A percentile compares a stretch with the other conserved stretches of the same genome.
Evolutionary conservation across 2,329 filamentous ascomycete species (phyloP).

Genomic region (Sclerotinia sclerotiorum): DNA sequence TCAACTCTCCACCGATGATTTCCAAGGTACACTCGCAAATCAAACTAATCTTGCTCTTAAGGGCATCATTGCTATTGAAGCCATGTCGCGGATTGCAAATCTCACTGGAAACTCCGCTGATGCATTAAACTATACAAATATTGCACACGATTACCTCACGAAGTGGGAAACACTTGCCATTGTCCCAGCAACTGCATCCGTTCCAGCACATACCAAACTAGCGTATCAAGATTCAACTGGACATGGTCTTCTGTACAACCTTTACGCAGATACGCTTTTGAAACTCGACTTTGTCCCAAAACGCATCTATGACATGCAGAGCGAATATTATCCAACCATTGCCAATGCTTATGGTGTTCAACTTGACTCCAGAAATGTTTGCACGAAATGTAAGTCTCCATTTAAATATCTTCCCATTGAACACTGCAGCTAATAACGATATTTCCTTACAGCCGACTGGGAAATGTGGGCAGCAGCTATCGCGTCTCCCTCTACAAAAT

Average conservation of each 20-base stretch:
- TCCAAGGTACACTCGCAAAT: conserved; percentile 74
- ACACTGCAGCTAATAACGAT: not conserved
- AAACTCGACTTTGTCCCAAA: conserved; percentile 75
- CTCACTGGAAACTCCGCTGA: conserved; percentile 60
- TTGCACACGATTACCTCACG: conserved; percentile 68
- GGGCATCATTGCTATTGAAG: conserved; percentile 79
- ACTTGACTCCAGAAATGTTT: conserved; percentile 76
- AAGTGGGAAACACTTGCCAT: conserved; percentile 73
- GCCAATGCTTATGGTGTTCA: conserved; percentile 76
- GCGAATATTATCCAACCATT: conserved; percentile 70
- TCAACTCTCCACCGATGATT: conserved; percentile 81
- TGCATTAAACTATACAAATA: conserved; percentile 56
- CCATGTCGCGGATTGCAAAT: conserved; percentile 70
- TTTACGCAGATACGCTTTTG: conserved; percentile 77
- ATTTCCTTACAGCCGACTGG: conserved; percentile 60
- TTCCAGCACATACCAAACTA: conserved; percentile 68
- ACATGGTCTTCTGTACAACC: conserved; percentile 66
- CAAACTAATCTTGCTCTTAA: conserved; percentile 83
- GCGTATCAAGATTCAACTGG: conserved; percentile 66
- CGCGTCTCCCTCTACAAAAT: conserved; percentile 58
- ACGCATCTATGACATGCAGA: conserved; percentile 75
- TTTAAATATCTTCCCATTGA: not conserved
- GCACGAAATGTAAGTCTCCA: conserved; percentile 62
- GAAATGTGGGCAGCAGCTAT: conserved; percentile 82
- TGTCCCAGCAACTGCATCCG: conserved; percentile 55